A percentile compares a stretch with the other conserved stretches of the same genome.
Conservation (phyloP, 1,284 basidiomycete genomes). For the Xerocomus cyaneibrunnescens region DNA sequence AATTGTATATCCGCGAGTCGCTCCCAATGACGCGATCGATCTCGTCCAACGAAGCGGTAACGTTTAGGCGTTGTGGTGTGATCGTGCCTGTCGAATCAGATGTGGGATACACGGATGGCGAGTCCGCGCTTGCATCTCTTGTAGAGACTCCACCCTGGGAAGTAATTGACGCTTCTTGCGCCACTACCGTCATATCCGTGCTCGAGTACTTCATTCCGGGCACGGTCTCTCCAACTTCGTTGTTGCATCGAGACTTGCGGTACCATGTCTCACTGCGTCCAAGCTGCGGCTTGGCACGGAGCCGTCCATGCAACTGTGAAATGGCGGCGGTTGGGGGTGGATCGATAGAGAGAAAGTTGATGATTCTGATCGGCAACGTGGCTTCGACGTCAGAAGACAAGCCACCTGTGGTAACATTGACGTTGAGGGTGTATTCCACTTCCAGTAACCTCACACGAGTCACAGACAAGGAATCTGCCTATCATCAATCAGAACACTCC, state of each 20-base stretch:
- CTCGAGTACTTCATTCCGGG: slow-evolving; percentile 33
- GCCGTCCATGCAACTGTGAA: slow-evolving; percentile 22
- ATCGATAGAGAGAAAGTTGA: slow-evolving; percentile 82
- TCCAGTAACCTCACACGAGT: slow-evolving; percentile 76
- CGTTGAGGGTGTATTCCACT: slow-evolving; percentile 74
- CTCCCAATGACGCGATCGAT: slow-evolving; percentile 29
- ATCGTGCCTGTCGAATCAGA: slow-evolving; percentile 30
- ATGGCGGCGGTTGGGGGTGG: slow-evolving; percentile 54
- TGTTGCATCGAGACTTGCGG: slow-evolving; percentile 23
- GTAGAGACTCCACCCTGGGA: slow-evolving; percentile 7
- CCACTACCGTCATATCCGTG: slow-evolving; percentile 29
- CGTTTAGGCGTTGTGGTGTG: slow-evolving; percentile 15
- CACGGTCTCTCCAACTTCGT: slow-evolving; percentile 24
- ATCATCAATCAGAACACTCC: slow-evolving; percentile 5
- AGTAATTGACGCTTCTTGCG: slow-evolving; percentile 18
- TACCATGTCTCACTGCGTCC: slow-evolving; percentile 31
- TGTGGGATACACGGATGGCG: slow-evolving; percentile 25
- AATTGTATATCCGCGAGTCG: slow-evolving; percentile 24
- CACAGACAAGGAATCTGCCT: slow-evolving; percentile 77
- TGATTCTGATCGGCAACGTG: slow-evolving; percentile 68
- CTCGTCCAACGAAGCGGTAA: slow-evolving; percentile 26
- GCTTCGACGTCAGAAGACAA: slow-evolving; percentile 67
- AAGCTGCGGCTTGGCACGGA: slow-evolving; percentile 21
- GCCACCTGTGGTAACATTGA: slow-evolving; percentile 65
- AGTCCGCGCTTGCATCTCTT: slow-evolving; percentile 19